A percentile compares a stretch with the other conserved stretches of the same genome.
phyloP scores from a whole-genome alignment of 768 basidiomycete genomes.

The Xerocomus brunneocitrinus region DNA sequence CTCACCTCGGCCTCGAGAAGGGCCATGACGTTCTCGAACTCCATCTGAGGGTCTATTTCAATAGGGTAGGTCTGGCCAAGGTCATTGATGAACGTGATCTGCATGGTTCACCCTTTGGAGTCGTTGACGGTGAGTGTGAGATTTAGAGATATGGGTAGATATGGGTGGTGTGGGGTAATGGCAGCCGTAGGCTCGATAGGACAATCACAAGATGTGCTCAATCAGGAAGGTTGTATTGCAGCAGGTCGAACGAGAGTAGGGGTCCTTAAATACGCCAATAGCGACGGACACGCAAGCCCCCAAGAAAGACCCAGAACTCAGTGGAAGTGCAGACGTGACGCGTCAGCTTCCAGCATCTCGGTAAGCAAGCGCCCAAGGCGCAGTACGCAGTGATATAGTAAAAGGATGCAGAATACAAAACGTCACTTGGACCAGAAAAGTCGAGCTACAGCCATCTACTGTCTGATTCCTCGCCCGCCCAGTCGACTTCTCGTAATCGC shows the following conservation, averaged over 20 bases:
- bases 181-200: not conserved
- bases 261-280: constrained; percentile 12
- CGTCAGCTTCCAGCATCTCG: constrained; percentile 8
- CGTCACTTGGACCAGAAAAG: too few species aligned
- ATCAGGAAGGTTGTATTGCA: constrained; percentile 21
- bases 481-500: constrained; percentile 32
- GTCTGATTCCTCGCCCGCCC: constrained; percentile 24
- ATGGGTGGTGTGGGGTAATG: constrained; percentile 2
- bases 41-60: constrained; percentile 88
- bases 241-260: not conserved
- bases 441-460: constrained; percentile 13
- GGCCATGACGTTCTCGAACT: constrained; percentile 89
- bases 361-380: constrained; percentile 9
- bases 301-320: constrained; percentile 21
- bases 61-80: constrained; percentile 58
- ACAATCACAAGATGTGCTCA: constrained; percentile 9
- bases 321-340: constrained; percentile 15
- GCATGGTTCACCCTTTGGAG: constrained; percentile 41
- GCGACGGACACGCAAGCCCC: constrained; percentile 16
- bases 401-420: constrained; percentile 1
- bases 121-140: constrained; percentile 1
- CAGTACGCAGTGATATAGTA: constrained; percentile 5
- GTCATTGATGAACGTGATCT: constrained; percentile 69
- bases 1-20: constrained; percentile 92
- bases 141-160: constrained; percentile 1